phyloP scores from a whole-genome alignment of 2,329 filamentous ascomycete genomes.

The Apiospora koreana region DNA sequence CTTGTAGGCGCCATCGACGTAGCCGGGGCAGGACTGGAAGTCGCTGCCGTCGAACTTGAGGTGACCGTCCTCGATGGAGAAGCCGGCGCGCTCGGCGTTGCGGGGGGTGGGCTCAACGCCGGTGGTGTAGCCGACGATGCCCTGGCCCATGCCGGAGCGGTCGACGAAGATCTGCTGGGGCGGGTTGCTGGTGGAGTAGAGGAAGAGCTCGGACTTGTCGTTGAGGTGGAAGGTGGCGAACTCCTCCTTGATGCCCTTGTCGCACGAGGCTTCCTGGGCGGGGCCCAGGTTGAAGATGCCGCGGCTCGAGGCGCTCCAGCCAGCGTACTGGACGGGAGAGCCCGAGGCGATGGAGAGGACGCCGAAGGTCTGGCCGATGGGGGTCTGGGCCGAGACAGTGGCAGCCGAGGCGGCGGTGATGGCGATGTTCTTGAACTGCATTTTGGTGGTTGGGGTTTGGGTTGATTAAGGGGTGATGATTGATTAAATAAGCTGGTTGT shows the following conservation, averaged over 20 bases:
- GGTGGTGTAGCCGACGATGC: conserved; percentile 45
- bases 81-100: conserved; percentile 49
- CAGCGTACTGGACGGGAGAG: conserved; percentile 47
- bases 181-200: conserved; percentile 44
- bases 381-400: conserved; percentile 27
- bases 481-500: neutral
- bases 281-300: conserved; percentile 46
- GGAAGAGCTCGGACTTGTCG: conserved; percentile 43
- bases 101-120: conserved; percentile 39
- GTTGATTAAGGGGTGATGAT: neutral
- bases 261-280: conserved; percentile 51
- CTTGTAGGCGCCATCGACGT: conserved; percentile 43
- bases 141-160: conserved; percentile 59
- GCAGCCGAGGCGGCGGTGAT: conserved; percentile 23
- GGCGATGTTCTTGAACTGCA: conserved; percentile 11
- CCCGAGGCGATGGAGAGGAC: conserved; percentile 52
- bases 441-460: neutral
- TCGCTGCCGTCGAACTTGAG: conserved; percentile 46
- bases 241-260: conserved; percentile 33
- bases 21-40: conserved; percentile 55
- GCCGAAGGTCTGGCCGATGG: conserved; percentile 41
- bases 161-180: conserved; percentile 55
- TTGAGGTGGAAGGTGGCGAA: conserved; percentile 53
- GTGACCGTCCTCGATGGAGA: conserved; percentile 44
- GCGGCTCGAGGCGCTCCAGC: conserved; percentile 45